phyloP scores from a whole-genome alignment of 2,329 filamentous ascomycete genomes.

The Plenodomus lindquistii region DNA sequence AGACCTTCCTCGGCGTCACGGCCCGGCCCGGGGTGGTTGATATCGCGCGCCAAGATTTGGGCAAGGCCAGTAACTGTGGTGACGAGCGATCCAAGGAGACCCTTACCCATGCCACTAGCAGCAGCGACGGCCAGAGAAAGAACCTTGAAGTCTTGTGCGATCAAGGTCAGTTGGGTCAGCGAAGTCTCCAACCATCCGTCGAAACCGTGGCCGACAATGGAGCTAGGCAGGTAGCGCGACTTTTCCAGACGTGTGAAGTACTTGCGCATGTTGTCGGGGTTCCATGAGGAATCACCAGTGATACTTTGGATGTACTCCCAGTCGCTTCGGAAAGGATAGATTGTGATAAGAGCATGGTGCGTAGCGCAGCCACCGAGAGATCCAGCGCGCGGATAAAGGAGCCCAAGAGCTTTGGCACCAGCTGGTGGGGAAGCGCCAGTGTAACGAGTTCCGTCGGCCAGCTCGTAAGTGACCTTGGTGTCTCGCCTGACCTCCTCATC shows the following conservation, averaged over 20 bases:
- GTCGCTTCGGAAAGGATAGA: constrained; percentile 62
- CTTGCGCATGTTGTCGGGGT: constrained; percentile 62
- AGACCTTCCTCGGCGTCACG: constrained; percentile 55
- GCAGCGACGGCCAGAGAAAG: constrained; percentile 56
- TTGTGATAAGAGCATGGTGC: constrained; percentile 63
- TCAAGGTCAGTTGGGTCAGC: constrained; percentile 54
- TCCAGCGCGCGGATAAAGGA: constrained; percentile 60
- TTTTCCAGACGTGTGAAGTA: constrained; percentile 60
- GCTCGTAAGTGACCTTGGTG: constrained; percentile 57
- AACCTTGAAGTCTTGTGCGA: constrained; percentile 57
- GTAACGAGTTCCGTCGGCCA: constrained; percentile 46
- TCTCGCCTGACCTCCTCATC: constrained; percentile 55
- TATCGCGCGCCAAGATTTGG: constrained; percentile 53
- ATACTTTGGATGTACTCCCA: constrained; percentile 60
- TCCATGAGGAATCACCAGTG: constrained; percentile 63
- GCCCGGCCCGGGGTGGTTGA: constrained; percentile 51
- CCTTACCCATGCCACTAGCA: constrained; percentile 54
- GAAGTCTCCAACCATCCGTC: constrained; percentile 60
- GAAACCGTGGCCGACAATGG: constrained; percentile 57
- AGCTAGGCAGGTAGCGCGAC: constrained; percentile 54
- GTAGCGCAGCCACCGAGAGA: constrained; percentile 61
- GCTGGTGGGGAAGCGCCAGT: constrained; percentile 57
- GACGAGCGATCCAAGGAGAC: constrained; percentile 37
- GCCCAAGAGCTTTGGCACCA: constrained; percentile 55
- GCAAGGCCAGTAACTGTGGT: constrained; percentile 50